Base-by-base conservation (phyloP, 2,329 filamentous ascomycete species). In the Rosellinia necatrix region DNA sequence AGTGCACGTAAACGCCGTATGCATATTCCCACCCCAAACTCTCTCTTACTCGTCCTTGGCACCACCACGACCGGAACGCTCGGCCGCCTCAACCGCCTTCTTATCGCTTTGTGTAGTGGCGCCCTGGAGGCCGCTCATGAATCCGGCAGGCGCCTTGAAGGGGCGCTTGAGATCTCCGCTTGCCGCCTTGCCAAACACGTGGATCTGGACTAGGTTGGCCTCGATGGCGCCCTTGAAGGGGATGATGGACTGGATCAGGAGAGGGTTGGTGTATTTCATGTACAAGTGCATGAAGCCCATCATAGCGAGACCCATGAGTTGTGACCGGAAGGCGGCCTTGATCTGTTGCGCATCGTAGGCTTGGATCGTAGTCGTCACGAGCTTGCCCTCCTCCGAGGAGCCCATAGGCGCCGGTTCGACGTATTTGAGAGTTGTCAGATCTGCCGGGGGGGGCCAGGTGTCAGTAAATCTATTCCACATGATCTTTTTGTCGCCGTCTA, bases 261-360 rank as follows among this genome's bases (percentile, higher is more conserved):
- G 90, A 37, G 94, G 94, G 86, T 97, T 99, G 80, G 92, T 97
- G 88, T 97, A 99, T 76, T 97, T 92, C 83, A 99, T 90, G 87
- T 97, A 99, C 60, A 99, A 66, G 80, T 99, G 94, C 93, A 99
- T 97, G 71, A 97, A 90, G 60, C 77, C 86, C 93, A 99, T 97
- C 92, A 99, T 99, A 75, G 84, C 92, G 56, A 99, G 82, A 58
- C 94, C 94, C 90, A 96, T 97, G 70, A 96, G 78, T 80, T 97
- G 93, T 63, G 88, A 84, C 76, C 94, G 94, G 83, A 93, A 91
- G 64, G 91, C 83, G 63, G 84, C 81, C 78, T 89, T 89, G 72
- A 97, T 83, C 80, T 97, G 93, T 68, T 83, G 79, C 69, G 86
- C 81, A 76, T 99, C 94, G 83, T 99, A 99, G 71, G 92, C 92